A percentile compares a stretch with the other conserved stretches of the same genome.
Evolutionary conservation across 352 stramenopile species (phyloP).

Genomic region (Phytophthora hybrid): DNA sequence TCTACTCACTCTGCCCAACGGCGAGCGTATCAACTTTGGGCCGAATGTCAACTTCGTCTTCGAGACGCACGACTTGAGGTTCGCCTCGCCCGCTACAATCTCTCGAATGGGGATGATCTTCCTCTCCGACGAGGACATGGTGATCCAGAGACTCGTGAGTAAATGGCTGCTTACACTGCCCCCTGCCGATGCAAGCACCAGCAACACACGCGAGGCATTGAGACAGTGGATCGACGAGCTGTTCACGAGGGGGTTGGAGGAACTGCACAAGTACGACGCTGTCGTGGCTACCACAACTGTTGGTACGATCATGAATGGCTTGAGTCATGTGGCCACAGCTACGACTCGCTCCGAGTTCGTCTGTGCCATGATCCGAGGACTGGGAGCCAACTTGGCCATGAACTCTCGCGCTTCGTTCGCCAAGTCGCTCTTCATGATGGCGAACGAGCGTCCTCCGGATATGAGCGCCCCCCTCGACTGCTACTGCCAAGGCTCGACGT

Average conservation of each 20-base stretch:
- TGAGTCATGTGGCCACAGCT: constrained; percentile 87
- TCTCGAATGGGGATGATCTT: constrained; percentile 98
- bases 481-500: constrained; percentile 78
- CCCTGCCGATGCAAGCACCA: constrained; percentile 24
- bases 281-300: constrained; percentile 95
- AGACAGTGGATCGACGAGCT: constrained; percentile 93
- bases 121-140: constrained; percentile 93
- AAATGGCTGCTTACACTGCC: constrained; percentile 78
- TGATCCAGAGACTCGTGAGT: constrained; percentile 76
- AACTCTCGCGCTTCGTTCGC: constrained; percentile 80
- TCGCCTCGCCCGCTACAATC: constrained; percentile 96
- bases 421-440: constrained; percentile 93
- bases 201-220: constrained; percentile 59
- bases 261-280: constrained; percentile 85
- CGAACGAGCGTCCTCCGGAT: constrained; percentile 91
- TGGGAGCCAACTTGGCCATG: constrained; percentile 93
- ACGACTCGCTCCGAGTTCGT: constrained; percentile 90
- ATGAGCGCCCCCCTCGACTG: constrained; percentile 90
- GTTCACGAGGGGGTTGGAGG: constrained; percentile 90
- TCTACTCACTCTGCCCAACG: constrained; percentile 95
- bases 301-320: constrained; percentile 93
- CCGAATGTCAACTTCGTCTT: constrained; percentile 98
- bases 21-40: constrained; percentile 96
- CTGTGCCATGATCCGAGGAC: constrained; percentile 90
- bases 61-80: constrained; percentile 95